Base-by-base conservation (phyloP, 2,329 filamentous ascomycete genomes). In the Camillea tinctor region DNA sequence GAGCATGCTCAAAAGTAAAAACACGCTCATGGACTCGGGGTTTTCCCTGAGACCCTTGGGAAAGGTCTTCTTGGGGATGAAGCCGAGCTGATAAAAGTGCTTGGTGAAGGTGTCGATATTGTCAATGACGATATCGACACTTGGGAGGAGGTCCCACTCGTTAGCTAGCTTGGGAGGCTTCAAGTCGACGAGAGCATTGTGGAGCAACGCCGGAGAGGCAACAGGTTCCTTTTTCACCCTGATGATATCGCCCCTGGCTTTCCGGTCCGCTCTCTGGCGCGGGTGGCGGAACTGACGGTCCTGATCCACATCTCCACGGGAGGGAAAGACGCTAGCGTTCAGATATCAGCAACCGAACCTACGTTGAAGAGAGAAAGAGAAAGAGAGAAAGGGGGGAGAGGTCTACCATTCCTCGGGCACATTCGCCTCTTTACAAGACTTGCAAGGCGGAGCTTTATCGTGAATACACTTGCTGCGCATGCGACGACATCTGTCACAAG, bases 31-130 rank as follows among this genome's bases (percentile, higher is more conserved):
- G n/a, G 79, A 80, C 15, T 74, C 75, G 24, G 76, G 75, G 57
- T 84, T 77, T 3, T 76, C 76, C 48, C 73, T 75, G n/a, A 87
- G 73, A 6, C 76, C 75, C 22, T 78, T 73, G 1, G 77, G 74
- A 56, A 86, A 85, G 55, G 77, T 72, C 22, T 80, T 74, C 70
- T 84, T 85, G 4, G 80, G 81, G 36, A 86, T 81, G 66, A 87
- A 87, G 22, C 84, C 81, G 6, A 86, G 78, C 69, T 87, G 84
- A 63, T 86, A 85, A 68, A 84, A 87, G 64, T 84, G 78, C 6
- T 74, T 74, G 1, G 79, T 84, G 64, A 87, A 85, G 50, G 77
- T 78, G 59, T 81, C 74, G 60, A 85, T 79, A 5, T 77, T 81
- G 54, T 85, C 82, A 22, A 85, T 74, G 55, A 85, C 76, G 50